Percentiles rank a stretch among this genome's conserved stretches.
Evolutionary conservation across 2,329 filamentous ascomycete genomes (phyloP).

Genomic region (Penicillium sp.): DNA sequence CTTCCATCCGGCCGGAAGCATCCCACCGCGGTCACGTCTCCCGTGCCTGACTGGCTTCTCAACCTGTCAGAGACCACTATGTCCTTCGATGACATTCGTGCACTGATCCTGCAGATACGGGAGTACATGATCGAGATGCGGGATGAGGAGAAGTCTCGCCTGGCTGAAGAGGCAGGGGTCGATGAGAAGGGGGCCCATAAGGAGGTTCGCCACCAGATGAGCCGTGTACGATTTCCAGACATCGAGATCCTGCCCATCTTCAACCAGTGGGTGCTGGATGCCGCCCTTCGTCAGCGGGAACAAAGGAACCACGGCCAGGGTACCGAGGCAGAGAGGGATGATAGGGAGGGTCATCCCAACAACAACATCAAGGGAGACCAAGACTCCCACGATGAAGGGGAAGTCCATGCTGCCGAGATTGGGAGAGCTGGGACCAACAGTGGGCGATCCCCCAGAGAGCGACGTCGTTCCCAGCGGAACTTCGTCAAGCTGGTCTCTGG

Average conservation of each 20-base stretch:
- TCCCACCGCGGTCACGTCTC: constrained; percentile 27
- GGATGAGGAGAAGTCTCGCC: constrained; percentile 4
- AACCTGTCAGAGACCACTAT: constrained; percentile 21
- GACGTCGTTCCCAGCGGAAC: constrained; percentile 4
- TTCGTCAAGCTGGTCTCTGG: constrained; percentile 1
- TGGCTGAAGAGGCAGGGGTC: background rate
- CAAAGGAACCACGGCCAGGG: background rate
- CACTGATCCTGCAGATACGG: constrained; percentile 24
- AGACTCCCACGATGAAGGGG: background rate
- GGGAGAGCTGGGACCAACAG: constrained; percentile 6
- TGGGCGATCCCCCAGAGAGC: constrained; percentile 9
- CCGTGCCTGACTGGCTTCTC: constrained; percentile 35
- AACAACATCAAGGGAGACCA: background rate
- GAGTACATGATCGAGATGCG: constrained; percentile 17
- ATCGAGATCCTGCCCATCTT: constrained; percentile 40
- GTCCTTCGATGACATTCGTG: constrained; percentile 30
- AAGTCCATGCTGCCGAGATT: background rate
- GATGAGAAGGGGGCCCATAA: background rate
- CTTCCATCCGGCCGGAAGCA: constrained; percentile 16
- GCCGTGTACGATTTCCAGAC: constrained; percentile 33
- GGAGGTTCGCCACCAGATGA: background rate
- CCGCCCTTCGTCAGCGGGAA: background rate
- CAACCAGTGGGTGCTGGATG: constrained; percentile 13
- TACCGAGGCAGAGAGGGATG: background rate
- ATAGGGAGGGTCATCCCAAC: background rate